These are phyloP conservation scores for Chalaropsis thielavioides DNA, from an alignment of 2,329 filamentous ascomycete genomes.

Conservation along the genomic window DNA sequence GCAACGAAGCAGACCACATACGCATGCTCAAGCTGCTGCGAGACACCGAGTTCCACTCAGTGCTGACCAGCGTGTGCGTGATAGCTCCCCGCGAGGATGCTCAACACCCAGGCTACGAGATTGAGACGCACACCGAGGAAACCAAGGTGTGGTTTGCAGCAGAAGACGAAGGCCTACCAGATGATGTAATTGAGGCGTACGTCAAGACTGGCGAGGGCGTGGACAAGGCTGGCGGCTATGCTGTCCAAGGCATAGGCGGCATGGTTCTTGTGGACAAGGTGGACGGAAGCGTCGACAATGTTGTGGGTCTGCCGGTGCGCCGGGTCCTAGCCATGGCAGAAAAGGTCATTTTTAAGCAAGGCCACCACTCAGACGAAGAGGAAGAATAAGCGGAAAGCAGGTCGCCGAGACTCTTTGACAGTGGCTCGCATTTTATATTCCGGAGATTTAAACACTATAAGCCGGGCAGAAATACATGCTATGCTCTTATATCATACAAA, in stretches of 20 bases:
- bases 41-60: constrained; percentile 63
- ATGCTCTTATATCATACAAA: too few relatives aligned
- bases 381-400: constrained; percentile 19
- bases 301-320: constrained; percentile 76
- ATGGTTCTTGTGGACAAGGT: constrained; percentile 79
- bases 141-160: constrained; percentile 78
- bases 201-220: constrained; percentile 77
- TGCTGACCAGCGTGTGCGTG: constrained; percentile 73
- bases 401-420: not conserved
- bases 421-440: not conserved
- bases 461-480: not conserved
- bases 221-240: constrained; percentile 94
- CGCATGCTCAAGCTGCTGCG: constrained; percentile 70
- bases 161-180: constrained; percentile 41
- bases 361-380: constrained; percentile 39
- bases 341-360: constrained; percentile 65
- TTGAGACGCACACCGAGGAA: constrained; percentile 74
- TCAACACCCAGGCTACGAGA: constrained; percentile 68
- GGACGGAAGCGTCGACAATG: constrained; percentile 84
- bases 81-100: constrained; percentile 72
- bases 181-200: constrained; percentile 70
- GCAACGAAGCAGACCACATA: constrained; percentile 65
- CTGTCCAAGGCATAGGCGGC: constrained; percentile 75
- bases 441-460: not conserved
- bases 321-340: constrained; percentile 70